These are phyloP conservation scores for Ceratocystis diversiconidia DNA, from an alignment of 2,329 filamentous ascomycete genomes.

Conservation along the genomic window DNA sequence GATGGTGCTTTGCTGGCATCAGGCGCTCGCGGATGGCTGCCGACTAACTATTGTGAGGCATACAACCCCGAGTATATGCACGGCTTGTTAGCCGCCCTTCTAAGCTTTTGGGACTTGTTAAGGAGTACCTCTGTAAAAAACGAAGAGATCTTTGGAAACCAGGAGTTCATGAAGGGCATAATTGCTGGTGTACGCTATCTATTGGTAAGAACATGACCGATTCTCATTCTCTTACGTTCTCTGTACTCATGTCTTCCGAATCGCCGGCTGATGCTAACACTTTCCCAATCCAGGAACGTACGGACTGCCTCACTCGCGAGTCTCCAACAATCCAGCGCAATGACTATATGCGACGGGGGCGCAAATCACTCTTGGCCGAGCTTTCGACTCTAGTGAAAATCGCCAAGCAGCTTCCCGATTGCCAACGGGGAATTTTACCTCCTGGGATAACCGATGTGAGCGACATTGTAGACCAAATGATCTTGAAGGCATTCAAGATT, in stretches of 20 bases:
- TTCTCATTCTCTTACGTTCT: neutral
- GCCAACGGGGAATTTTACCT: slow-evolving; percentile 37
- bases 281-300: slow-evolving; percentile 53
- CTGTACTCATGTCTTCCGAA: neutral
- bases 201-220: slow-evolving; percentile 45
- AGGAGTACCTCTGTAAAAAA: slow-evolving; percentile 64
- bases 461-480: slow-evolving; percentile 78
- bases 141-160: slow-evolving; percentile 67
- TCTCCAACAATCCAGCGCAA: slow-evolving; percentile 59
- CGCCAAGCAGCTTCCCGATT: slow-evolving; percentile 70
- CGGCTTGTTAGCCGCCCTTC: slow-evolving; percentile 68
- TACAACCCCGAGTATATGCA: slow-evolving; percentile 84
- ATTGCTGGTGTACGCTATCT: slow-evolving; percentile 87
- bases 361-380: slow-evolving; percentile 80
- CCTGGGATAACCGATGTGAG: slow-evolving; percentile 38
- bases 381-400: slow-evolving; percentile 80
- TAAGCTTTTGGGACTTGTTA: slow-evolving; percentile 86
- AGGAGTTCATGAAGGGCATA: slow-evolving; percentile 87
- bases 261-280: neutral
- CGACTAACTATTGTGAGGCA: slow-evolving; percentile 93
- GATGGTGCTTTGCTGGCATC: slow-evolving; percentile 82
- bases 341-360: slow-evolving; percentile 60
- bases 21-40: slow-evolving; percentile 83
- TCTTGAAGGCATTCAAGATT: slow-evolving; percentile 84
- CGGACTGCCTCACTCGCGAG: slow-evolving; percentile 75